Conservation (phyloP, 2,329 filamentous ascomycete genomes). For the Colletotrichum sp. region DNA sequence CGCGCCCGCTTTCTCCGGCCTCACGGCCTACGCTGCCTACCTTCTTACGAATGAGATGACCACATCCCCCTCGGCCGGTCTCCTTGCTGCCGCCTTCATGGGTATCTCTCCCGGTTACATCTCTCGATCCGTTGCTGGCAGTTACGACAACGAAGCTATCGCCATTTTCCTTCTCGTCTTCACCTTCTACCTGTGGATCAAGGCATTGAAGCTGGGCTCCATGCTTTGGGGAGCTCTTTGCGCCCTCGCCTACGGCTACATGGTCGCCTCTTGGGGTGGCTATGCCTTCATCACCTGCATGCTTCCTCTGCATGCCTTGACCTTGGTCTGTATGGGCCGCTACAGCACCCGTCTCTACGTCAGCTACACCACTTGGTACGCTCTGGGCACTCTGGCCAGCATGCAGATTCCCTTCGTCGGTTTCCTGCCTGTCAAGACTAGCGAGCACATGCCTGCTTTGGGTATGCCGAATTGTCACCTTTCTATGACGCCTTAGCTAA, state of each 20-base stretch:
- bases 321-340: slow-evolving; percentile 94
- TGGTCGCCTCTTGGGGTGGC: slow-evolving; percentile 99
- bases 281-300: slow-evolving; percentile 99
- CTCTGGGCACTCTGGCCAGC: slow-evolving; percentile 91
- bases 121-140: slow-evolving; percentile 94
- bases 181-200: slow-evolving; percentile 99
- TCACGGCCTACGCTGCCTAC: slow-evolving; percentile 92
- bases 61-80: slow-evolving; percentile 89
- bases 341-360: slow-evolving; percentile 96
- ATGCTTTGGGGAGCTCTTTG: slow-evolving; percentile 96
- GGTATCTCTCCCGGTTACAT: slow-evolving; percentile 98
- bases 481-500: slow-evolving; percentile 16
- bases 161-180: slow-evolving; percentile 98
- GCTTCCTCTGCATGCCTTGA: slow-evolving; percentile 91
- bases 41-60: slow-evolving; percentile 98
- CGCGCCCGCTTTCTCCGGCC: slow-evolving; percentile 89
- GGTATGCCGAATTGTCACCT: slow-evolving; percentile 57
- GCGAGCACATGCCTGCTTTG: slow-evolving; percentile 97
- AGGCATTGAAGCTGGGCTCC: slow-evolving; percentile 94
- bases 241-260: slow-evolving; percentile 98
- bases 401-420: slow-evolving; percentile 99
- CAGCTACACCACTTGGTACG: slow-evolving; percentile 98
- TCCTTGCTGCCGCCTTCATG: slow-evolving; percentile 95
- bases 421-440: slow-evolving; percentile 94
- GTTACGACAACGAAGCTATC: slow-evolving; percentile 99